These are phyloP conservation scores for Thraustochytrium sp. DNA, from an alignment of 352 stramenopile species.

Conservation along the genomic window DNA sequence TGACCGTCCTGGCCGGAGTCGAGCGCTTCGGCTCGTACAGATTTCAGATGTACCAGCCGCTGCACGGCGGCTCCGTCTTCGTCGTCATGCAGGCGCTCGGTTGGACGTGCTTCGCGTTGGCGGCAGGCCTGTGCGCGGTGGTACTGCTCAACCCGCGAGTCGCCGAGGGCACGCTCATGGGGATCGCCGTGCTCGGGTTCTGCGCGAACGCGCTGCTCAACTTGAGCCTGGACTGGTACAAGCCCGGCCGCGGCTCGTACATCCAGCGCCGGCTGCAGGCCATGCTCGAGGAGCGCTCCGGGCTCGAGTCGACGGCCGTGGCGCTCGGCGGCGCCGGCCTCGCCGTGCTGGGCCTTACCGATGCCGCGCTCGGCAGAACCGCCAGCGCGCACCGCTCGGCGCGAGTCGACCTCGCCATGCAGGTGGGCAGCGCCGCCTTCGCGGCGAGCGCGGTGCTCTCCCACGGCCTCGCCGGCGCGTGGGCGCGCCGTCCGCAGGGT, in stretches of 20 bases:
- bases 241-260: neutral
- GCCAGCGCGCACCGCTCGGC: neutral
- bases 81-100: constrained; percentile 8
- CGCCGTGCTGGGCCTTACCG: neutral
- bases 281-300: neutral
- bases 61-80: neutral
- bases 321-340: neutral
- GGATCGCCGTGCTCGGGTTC: neutral
- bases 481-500: neutral
- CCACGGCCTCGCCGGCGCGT: neutral
- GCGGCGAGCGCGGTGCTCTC: neutral
- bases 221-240: constrained; percentile 1
- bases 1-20: neutral
- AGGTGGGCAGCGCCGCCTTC: neutral
- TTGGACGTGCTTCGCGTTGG: constrained; percentile 7
- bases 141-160: neutral
- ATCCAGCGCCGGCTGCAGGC: neutral
- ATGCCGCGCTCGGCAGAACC: neutral
- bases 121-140: neutral
- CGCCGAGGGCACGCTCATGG: neutral
- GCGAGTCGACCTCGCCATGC: neutral
- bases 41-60: constrained; percentile 16
- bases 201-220: constrained; percentile 15
- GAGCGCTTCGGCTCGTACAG: neutral
- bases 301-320: neutral